Percentiles rank a stretch among this genome's conserved stretches.
Evolutionary conservation across 176 grass and related monocot genomes (phyloP).

Genomic region (Aegilops longissima): DNA sequence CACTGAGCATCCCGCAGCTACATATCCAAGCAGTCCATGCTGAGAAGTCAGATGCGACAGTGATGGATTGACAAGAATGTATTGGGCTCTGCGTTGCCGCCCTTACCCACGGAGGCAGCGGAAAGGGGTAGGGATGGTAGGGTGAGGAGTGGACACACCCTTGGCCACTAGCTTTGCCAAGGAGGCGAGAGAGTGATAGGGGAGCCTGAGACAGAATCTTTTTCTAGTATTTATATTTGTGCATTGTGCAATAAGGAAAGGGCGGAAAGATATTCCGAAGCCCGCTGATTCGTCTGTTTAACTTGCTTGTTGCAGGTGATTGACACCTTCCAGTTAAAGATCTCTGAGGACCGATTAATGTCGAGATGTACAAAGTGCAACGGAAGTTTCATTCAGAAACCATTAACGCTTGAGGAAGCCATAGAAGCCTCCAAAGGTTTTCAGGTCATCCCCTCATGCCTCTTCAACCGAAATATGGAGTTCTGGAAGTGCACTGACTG

Average conservation of each 20-base stretch:
- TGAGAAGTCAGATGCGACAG: not conserved
- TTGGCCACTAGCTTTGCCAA: not conserved
- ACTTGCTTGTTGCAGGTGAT: constrained; percentile 67
- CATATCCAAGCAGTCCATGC: not conserved
- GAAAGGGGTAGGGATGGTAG: not conserved
- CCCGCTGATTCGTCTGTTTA: constrained; percentile 29
- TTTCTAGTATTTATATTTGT: not conserved
- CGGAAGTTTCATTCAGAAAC: constrained; percentile 96
- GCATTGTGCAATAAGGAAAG: not conserved
- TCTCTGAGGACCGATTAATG: constrained; percentile 84
- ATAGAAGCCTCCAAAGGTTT: constrained; percentile 91
- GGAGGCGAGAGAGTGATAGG: not conserved
- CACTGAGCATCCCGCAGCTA: not conserved
- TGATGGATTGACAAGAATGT: not conserved
- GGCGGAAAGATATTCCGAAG: not conserved
- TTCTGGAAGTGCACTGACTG: constrained; percentile 97
- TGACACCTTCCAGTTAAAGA: constrained; percentile 83
- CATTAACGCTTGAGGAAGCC: constrained; percentile 78
- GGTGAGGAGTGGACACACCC: not conserved
- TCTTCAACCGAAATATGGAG: constrained; percentile 87
- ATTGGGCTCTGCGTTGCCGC: not conserved
- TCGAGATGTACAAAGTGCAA: constrained; percentile 99
- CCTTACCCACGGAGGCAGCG: not conserved
- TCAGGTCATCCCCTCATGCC: constrained; percentile 80
- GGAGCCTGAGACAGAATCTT: not conserved